Evolutionary conservation across 306 rosid genomes (phyloP), one percentile per base, ranked within the genome.

Genomic region (Crotalaria pallida): DNA sequence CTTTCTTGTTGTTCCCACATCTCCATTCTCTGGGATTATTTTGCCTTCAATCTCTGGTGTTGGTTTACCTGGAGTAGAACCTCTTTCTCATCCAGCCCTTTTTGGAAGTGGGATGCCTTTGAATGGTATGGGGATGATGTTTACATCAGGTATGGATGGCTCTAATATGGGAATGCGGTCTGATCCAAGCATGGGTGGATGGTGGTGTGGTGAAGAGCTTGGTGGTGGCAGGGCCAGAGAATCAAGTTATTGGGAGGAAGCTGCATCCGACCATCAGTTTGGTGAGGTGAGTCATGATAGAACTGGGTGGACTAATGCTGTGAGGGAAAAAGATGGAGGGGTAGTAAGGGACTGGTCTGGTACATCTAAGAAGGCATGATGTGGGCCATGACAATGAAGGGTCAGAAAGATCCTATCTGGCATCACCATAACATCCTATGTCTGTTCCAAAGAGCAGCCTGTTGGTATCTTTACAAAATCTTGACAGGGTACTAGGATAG

Each of bases 41-140:
- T 61, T 94, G 72, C 87, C 99, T 47, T 65, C 86, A 19, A 91
- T 91, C 59, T 92, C 97, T 10, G 89, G 88, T 41, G 92, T 90
- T 11, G 92, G 90, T 50, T 77, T 94, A 77, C 96, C 92, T 80
- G 98, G 97, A 43, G 96, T 90, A 1, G 97, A 97, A 45, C 99
- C 96, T 45, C 97, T 91, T 82, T 96, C 91, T 70, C 91, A 94
- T 75, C 97, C 97, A 2, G 99, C 99, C 29, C 91, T 91, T 82
- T 91, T 94, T 9, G 97, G 97, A 31, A 86, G 99, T 69, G 99
- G 96, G 48, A 94, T 94, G 95, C 96, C 95, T 38, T 77, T 88
- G 83, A 88, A 87, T 68, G 99, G 99, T 58, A 88, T 94, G 97
- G 97, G 99, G 63, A 94, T 94, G 99, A 94, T 94, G 89, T 92